Conservation (phyloP, 2,329 filamentous ascomycete species). For the Coleophoma crateriformis region DNA sequence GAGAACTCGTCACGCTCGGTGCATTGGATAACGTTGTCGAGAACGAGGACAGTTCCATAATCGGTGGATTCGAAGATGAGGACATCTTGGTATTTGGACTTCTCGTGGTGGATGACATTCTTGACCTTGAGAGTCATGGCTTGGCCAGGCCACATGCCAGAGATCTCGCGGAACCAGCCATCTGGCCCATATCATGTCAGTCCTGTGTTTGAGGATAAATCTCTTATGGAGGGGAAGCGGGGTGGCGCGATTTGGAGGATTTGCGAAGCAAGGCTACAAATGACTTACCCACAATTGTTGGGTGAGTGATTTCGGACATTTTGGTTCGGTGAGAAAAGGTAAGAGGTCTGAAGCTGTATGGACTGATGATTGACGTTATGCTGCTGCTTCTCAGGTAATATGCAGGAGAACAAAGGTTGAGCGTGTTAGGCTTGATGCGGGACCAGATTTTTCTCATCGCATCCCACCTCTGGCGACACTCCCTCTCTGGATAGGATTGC, state of each 20-base stretch:
- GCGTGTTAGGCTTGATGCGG: neutral
- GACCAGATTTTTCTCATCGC: slow-evolving; percentile 1
- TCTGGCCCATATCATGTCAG: slow-evolving; percentile 45
- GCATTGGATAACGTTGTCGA: slow-evolving; percentile 98
- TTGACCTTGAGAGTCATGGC: slow-evolving; percentile 98
- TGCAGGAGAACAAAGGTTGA: neutral
- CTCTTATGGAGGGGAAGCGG: slow-evolving; percentile 9
- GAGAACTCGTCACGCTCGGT: slow-evolving; percentile 99
- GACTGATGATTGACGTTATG: neutral
- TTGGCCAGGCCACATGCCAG: slow-evolving; percentile 97
- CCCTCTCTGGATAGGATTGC: neutral
- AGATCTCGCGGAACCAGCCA: slow-evolving; percentile 99
- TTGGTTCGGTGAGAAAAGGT: slow-evolving; percentile 37
- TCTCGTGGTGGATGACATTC: slow-evolving; percentile 97
- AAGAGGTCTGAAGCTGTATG: neutral
- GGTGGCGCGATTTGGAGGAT: slow-evolving; percentile 2
- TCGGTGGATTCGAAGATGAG: slow-evolving; percentile 98
- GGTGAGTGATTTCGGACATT: slow-evolving; percentile 51
- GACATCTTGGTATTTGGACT: slow-evolving; percentile 98
- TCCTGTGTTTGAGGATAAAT: no score
- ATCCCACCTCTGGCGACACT: slow-evolving; percentile 1
- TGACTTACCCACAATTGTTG: slow-evolving; percentile 51
- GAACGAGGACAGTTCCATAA: slow-evolving; percentile 91
- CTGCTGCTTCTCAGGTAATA: neutral
- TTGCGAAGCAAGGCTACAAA: neutral